These are phyloP conservation scores for Malassezia sympodialis DNA, from an alignment of 1,284 basidiomycete genomes.

Conservation along the genomic window DNA sequence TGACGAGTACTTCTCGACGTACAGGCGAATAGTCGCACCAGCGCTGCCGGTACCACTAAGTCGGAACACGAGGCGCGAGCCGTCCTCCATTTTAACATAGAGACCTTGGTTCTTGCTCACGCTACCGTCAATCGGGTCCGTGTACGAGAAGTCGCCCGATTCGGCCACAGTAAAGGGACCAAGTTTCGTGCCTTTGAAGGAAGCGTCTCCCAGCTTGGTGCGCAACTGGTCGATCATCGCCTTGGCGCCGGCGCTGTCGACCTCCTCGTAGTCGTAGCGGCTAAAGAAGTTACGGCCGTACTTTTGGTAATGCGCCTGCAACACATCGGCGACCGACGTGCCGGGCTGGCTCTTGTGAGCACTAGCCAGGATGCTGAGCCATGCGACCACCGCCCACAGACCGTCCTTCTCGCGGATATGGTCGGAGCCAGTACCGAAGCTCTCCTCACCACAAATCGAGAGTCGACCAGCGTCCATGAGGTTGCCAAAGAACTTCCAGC, in stretches of 20 bases:
- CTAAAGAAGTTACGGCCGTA: slow-evolving; percentile 98
- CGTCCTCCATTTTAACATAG: slow-evolving; percentile 80
- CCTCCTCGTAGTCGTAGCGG: slow-evolving; percentile 94
- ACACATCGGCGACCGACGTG: slow-evolving; percentile 46
- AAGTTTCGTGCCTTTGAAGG: slow-evolving; percentile 40
- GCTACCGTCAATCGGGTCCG: slow-evolving; percentile 87
- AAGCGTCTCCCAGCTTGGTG: slow-evolving; percentile 59
- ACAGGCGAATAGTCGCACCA: slow-evolving; percentile 65
- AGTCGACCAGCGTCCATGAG: slow-evolving; percentile 95
- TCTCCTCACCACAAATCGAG: slow-evolving; percentile 97
- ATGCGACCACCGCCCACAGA: slow-evolving; percentile 91
- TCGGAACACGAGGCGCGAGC: slow-evolving; percentile 86
- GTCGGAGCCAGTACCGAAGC: slow-evolving; percentile 97
- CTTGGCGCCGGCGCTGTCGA: slow-evolving; percentile 77
- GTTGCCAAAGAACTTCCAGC: slow-evolving; percentile 99
- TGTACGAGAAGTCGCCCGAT: slow-evolving; percentile 85
- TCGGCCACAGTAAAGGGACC: slow-evolving; percentile 69
- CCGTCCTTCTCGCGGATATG: slow-evolving; percentile 99
- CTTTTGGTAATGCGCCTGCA: slow-evolving; percentile 73
- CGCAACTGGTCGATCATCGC: slow-evolving; percentile 72
- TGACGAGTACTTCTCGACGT: slow-evolving; percentile 67
- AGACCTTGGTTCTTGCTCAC: slow-evolving; percentile 93
- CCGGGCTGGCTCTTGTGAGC: slow-evolving; percentile 62
- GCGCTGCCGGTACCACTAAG: slow-evolving; percentile 89
- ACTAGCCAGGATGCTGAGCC: slow-evolving; percentile 91